These are phyloP conservation scores for Boeremia exigua DNA, from an alignment of 2,329 filamentous ascomycete species.

Conservation along the genomic window DNA sequence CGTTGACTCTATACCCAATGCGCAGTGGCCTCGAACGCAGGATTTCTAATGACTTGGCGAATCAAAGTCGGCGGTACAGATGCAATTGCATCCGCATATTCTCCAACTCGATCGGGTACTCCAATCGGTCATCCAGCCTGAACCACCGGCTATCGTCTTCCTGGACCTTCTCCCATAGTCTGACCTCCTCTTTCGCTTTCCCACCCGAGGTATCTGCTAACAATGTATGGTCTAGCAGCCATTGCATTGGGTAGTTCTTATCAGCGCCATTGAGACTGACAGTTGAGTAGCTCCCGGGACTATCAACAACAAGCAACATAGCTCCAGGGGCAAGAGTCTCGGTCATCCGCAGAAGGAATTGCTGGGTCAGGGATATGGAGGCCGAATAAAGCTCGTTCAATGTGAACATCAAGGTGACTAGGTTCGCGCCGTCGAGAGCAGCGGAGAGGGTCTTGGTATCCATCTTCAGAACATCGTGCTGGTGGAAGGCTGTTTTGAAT, in stretches of 20 bases:
- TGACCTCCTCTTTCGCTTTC: constrained; percentile 19
- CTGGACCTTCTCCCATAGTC: constrained; percentile 74
- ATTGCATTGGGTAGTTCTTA: constrained; percentile 89
- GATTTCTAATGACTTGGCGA: neutral
- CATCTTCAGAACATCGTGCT: constrained; percentile 58
- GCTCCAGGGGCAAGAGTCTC: constrained; percentile 63
- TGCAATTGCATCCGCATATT: constrained; percentile 96
- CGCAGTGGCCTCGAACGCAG: neutral
- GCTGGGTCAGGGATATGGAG: constrained; percentile 76
- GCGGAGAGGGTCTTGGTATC: constrained; percentile 45
- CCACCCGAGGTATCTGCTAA: constrained; percentile 45
- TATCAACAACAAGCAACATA: constrained; percentile 85
- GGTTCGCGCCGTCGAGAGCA: constrained; percentile 37
- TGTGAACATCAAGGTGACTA: constrained; percentile 90
- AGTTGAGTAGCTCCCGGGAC: constrained; percentile 90
- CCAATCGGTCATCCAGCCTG: constrained; percentile 66
- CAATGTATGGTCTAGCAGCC: constrained; percentile 85
- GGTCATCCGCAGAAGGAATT: constrained; percentile 74
- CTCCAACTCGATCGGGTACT: constrained; percentile 85
- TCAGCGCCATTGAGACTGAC: constrained; percentile 64
- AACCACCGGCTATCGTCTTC: constrained; percentile 86
- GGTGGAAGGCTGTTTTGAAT: constrained; percentile 53
- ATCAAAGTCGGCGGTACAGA: constrained; percentile 63
- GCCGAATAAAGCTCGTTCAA: constrained; percentile 91
- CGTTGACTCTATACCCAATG: neutral